These are phyloP conservation scores for Funneliformis geosporum DNA, from an alignment of 192 early-diverging fungal genomes.

Conservation along the genomic window DNA sequence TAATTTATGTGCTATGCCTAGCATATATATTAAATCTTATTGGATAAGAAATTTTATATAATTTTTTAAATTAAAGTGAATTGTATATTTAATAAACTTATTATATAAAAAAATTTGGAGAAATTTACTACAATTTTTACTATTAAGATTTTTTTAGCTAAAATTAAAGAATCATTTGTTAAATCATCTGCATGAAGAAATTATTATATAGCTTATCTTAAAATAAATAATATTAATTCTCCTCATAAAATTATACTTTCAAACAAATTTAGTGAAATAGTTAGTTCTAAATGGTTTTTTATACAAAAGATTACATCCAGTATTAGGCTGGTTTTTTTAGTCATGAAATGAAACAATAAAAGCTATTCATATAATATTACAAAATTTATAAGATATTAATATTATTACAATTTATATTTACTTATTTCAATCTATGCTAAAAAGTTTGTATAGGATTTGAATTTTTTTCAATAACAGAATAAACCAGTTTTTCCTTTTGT, in stretches of 20 bases:
- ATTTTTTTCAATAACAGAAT: neutral
- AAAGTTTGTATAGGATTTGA: neutral
- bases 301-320: constrained; percentile 15
- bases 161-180: no score
- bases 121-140: no score
- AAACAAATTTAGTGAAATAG: constrained; percentile 1
- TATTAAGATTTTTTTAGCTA: no score
- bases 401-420: constrained; percentile 9
- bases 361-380: neutral
- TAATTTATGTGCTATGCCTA: neutral
- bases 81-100: no score
- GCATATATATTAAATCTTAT: constrained; percentile 12
- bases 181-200: no score
- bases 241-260: no score
- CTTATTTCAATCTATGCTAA: constrained; percentile 12
- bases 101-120: no score
- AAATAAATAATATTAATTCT: no score
- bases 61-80: neutral
- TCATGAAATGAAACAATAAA: neutral
- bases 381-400: neutral
- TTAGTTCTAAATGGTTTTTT: constrained; percentile 1
- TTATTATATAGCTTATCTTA: no score
- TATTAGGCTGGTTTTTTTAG: constrained; percentile 8
- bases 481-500: constrained; percentile 9
- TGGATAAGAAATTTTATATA: neutral